Evolutionary conservation across 2,329 filamentous ascomycete species (phyloP).

Genomic region (Parascedosporium putredinis): DNA sequence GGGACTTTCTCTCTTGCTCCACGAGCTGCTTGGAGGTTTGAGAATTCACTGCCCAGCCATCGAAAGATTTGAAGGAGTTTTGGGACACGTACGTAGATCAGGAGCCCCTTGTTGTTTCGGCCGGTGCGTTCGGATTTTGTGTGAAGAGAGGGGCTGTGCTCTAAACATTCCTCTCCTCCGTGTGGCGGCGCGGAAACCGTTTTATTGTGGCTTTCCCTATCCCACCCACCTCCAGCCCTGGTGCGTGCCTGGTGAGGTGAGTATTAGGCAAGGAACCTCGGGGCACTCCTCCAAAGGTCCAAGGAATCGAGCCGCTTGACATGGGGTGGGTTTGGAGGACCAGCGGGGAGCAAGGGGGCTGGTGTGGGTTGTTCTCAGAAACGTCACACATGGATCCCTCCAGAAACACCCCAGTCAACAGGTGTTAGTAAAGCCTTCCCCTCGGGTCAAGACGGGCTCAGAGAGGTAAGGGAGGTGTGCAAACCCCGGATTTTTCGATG

Average conservation of each 20-base stretch:
- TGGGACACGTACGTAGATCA: conserved; percentile 4
- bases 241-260: too few relatives aligned
- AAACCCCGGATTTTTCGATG: neutral
- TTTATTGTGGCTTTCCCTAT: neutral
- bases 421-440: neutral
- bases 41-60: conserved; percentile 2
- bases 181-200: neutral
- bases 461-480: neutral
- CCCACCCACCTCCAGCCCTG: too few relatives aligned
- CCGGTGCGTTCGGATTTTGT: neutral
- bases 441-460: neutral
- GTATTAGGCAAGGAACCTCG: too few relatives aligned
- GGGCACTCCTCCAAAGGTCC: too few relatives aligned
- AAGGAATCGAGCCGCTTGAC: too few relatives aligned
- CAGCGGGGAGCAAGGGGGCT: neutral
- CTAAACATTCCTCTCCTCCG: neutral
- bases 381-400: neutral
- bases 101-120: conserved; percentile 5
- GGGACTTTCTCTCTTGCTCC: too few relatives aligned
- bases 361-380: too few relatives aligned
- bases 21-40: too few relatives aligned
- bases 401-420: neutral
- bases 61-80: neutral
- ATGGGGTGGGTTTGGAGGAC: too few relatives aligned
- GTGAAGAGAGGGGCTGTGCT: neutral